These are phyloP conservation scores for Trypanosoma platydactyli DNA, from an alignment of 208 protist genomes.

Conservation along the genomic window DNA sequence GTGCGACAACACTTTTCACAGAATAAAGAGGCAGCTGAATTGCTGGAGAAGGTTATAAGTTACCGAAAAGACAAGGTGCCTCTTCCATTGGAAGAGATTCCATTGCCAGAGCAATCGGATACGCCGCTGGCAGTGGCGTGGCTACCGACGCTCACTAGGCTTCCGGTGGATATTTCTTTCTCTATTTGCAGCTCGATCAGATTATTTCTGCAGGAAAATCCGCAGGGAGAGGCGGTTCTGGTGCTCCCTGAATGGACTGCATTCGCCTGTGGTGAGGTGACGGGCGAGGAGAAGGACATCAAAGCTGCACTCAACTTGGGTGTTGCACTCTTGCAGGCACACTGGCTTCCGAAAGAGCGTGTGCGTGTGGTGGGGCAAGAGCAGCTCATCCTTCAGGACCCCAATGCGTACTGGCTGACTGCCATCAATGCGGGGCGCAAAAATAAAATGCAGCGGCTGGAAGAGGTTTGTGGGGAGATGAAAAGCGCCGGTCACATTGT, in stretches of 20 bases:
- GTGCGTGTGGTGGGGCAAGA: conserved; percentile 78
- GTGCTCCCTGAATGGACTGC: conserved; percentile 86
- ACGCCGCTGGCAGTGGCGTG: conserved; percentile 68
- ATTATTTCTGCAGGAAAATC: conserved; percentile 55
- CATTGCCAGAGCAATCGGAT: conserved; percentile 18
- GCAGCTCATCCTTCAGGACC: conserved; percentile 71
- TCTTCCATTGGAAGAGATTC: conserved; percentile 1
- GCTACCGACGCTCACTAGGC: conserved; percentile 61
- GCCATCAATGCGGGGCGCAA: conserved; percentile 85
- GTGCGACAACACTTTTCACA: conserved; percentile 94
- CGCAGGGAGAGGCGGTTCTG: conserved; percentile 52
- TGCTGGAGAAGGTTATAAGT: conserved; percentile 90
- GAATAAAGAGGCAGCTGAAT: conserved; percentile 74
- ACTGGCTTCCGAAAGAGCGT: conserved; percentile 39
- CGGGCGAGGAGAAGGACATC: conserved; percentile 81
- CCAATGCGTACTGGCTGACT: conserved; percentile 88
- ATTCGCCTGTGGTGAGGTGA: conserved; percentile 62
- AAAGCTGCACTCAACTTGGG: conserved; percentile 72
- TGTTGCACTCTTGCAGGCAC: conserved; percentile 51
- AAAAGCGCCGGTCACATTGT: conserved; percentile 83
- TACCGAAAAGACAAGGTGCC: conserved; percentile 52
- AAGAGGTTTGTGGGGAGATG: conserved; percentile 63
- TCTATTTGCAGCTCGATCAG: conserved; percentile 44
- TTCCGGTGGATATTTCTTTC: conserved; percentile 63
- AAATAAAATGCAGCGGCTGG: conserved; percentile 66